Conservation (phyloP, 495 filamentous ascomycete species). For the Evernia prunastri region DNA sequence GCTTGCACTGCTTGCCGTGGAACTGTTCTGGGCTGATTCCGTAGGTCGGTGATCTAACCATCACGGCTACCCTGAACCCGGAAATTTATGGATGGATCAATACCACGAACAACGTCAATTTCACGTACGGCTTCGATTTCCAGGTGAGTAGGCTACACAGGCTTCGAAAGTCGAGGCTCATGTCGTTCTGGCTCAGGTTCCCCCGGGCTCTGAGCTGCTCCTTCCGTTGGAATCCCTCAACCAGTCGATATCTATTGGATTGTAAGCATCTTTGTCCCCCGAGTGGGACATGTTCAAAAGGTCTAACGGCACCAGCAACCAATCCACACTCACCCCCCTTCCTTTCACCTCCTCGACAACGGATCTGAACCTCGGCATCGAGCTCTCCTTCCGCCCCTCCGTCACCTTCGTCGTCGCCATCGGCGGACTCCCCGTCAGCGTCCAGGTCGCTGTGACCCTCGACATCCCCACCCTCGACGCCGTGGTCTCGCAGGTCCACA, state of each 20-base stretch:
- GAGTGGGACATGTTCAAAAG: not conserved
- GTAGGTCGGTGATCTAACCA: not conserved
- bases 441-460: slow-evolving; percentile 5
- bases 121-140: slow-evolving; percentile 18
- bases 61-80: not conserved
- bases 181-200: not conserved
- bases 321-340: slow-evolving; percentile 6
- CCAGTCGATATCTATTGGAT: slow-evolving; percentile 12
- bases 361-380: slow-evolving; percentile 7
- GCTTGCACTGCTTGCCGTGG: not conserved
- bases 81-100: slow-evolving; percentile 12
- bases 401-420: slow-evolving; percentile 5
- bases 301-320: not conserved
- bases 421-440: not conserved
- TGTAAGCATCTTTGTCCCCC: not conserved
- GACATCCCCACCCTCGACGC: slow-evolving; percentile 10
- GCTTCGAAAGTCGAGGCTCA: not conserved
- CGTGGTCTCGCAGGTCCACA: slow-evolving; percentile 7
- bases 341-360: slow-evolving; percentile 3
- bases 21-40: not conserved
- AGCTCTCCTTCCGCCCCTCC: slow-evolving; percentile 17
- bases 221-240: slow-evolving; percentile 7
- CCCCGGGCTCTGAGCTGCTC: slow-evolving; percentile 6
- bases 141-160: slow-evolving; percentile 3
- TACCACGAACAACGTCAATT: slow-evolving; percentile 15